Base-by-base conservation (phyloP, 2,329 filamentous ascomycete species). In the Diplodia seriata region DNA sequence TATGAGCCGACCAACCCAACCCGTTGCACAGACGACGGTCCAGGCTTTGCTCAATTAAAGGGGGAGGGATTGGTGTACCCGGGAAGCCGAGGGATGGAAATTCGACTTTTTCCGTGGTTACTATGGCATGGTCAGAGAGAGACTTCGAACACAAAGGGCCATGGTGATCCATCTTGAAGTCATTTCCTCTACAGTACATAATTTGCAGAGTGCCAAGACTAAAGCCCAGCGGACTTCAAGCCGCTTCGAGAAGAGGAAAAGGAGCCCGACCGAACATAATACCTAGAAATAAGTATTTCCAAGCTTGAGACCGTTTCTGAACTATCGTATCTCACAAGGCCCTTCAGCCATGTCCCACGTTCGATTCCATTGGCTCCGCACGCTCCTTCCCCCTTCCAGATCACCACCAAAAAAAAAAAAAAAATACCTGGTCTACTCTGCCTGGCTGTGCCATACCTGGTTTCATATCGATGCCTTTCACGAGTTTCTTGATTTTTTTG, bases 391-490 rank as follows among this genome's bases (percentile, higher is more conserved):
- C 50, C 50, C 20, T 29, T 20, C 50, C 9, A 53, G 12, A 53
- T 53, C 6, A 15, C n/a, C 50, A 12, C 50, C 51, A 55, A 54
- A 36, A 33, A 55, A 31, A 29, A 53, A 54, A 50, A 33, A 36
- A 50, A 15, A 50, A 36, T 40, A 55, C 51, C 51, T 55, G 51
- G 51, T 55, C 31, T 55, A 23, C 29, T 33, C 31, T 31, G 18
- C 18, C 23, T 15, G 29, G 18, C 18, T 3, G 29, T 31, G 51
- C n/a, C 18, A 31, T 55, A 55, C 51, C 29, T 55, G 51, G 51
- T 7, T 18, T 31, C 23, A 7, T 31, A 14, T 53, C 15, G 23
- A 31, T 55, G 43, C 6, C 43, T 47, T 20, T 47, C 6, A 20
- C 9, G 43, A 47, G 18, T 47, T 47, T 47, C 43, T 47, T 47